A percentile compares a stretch with the other conserved stretches of the same genome.
Evolutionary conservation across 1,139 yeast genomes (phyloP).

Genomic region (Saccharomycopsis phalli): DNA sequence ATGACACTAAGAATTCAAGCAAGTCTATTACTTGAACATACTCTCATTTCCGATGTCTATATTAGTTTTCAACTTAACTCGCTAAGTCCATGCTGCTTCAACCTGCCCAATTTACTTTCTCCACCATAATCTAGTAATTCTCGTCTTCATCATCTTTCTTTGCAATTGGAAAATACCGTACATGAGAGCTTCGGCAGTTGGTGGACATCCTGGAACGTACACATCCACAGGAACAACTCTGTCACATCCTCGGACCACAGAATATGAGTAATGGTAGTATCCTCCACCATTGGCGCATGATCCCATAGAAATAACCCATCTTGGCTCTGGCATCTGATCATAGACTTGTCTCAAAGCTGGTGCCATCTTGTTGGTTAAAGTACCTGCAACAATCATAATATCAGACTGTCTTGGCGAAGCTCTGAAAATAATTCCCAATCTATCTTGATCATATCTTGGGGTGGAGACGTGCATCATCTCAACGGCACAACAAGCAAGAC

Average conservation of each 20-base stretch:
- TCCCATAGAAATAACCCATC: conserved; percentile 88
- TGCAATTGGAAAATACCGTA: conserved; percentile 85
- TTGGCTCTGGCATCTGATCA: conserved; percentile 92
- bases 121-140: conserved; percentile 81
- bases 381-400: conserved; percentile 90
- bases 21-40: too few relatives aligned
- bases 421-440: conserved; percentile 88
- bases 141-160: conserved; percentile 79
- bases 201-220: conserved; percentile 92
- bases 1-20: too few relatives aligned
- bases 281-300: conserved; percentile 95
- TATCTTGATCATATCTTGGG: conserved; percentile 88
- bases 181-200: conserved; percentile 85
- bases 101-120: conserved; percentile 52
- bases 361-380: conserved; percentile 88
- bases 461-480: conserved; percentile 95
- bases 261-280: conserved; percentile 82
- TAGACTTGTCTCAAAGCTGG: conserved; percentile 89
- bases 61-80: too few relatives aligned
- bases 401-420: conserved; percentile 93
- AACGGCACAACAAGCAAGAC: conserved; percentile 87
- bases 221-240: conserved; percentile 83
- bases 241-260: conserved; percentile 88
- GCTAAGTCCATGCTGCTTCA: too few relatives aligned
- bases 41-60: too few relatives aligned